Conservation (phyloP, 352 stramenopile species). For the Achlya hypogyna region DNA sequence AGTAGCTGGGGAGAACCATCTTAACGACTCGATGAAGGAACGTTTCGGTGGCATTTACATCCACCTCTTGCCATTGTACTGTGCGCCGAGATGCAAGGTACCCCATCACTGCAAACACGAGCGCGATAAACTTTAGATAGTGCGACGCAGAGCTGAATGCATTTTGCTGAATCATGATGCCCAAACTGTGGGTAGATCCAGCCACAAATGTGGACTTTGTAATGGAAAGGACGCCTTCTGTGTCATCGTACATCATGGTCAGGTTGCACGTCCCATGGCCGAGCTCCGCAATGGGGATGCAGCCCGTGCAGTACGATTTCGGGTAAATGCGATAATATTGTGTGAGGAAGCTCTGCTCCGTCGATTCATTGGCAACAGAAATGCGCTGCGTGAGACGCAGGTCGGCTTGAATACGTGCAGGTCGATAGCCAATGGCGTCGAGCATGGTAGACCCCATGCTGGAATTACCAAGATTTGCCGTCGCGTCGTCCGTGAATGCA, state of each 20-base stretch:
- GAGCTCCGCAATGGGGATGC: neutral
- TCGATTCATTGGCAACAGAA: neutral
- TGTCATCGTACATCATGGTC: neutral
- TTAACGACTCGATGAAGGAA: neutral
- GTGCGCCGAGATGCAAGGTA: slow-evolving; percentile 3
- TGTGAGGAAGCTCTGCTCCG: neutral
- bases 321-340: slow-evolving; percentile 1
- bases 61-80: slow-evolving; percentile 2
- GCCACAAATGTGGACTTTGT: neutral
- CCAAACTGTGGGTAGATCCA: neutral
- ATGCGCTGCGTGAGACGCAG: neutral
- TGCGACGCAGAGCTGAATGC: neutral
- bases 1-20: slow-evolving; percentile 4
- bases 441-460: neutral
- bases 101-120: neutral
- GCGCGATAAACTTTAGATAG: neutral
- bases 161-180: slow-evolving; percentile 11
- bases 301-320: slow-evolving; percentile 20
- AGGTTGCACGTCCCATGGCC: slow-evolving; percentile 11
- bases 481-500: neutral
- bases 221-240: neutral
- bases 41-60: neutral
- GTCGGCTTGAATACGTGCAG: slow-evolving; percentile 5
- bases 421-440: neutral
- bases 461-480: neutral